Evolutionary conservation across 1,284 basidiomycete genomes (phyloP).

Genomic region (Coniferiporia weirii): DNA sequence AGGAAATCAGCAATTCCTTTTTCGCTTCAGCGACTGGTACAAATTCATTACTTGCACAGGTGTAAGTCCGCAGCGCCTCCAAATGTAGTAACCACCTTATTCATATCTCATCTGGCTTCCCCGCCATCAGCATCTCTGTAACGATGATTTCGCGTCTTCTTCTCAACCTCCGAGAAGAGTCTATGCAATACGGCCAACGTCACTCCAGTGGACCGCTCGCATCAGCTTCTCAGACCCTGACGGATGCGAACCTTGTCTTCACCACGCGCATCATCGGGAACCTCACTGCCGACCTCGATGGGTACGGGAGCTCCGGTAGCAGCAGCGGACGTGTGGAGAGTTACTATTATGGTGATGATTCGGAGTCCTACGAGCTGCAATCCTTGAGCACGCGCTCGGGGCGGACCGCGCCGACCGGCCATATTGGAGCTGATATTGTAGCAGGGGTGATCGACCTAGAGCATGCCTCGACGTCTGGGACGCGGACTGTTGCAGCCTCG

Average conservation of each 20-base stretch:
- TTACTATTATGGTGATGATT: slow-evolving; percentile 6
- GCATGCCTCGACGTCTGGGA: background rate
- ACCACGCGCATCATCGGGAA: slow-evolving; percentile 17
- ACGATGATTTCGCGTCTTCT: slow-evolving; percentile 16
- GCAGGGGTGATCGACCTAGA: background rate
- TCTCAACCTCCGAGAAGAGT: slow-evolving; percentile 16
- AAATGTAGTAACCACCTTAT: too few species aligned
- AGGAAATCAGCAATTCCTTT: slow-evolving; percentile 13
- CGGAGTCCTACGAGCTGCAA: slow-evolving; percentile 6
- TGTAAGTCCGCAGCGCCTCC: slow-evolving; percentile 5
- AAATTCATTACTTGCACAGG: slow-evolving; percentile 16
- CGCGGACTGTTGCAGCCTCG: background rate
- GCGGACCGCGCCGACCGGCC: background rate
- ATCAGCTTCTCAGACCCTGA: slow-evolving; percentile 7
- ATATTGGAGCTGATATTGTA: background rate
- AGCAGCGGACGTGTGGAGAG: background rate
- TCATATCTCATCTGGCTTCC: too few species aligned
- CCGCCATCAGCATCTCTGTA: slow-evolving; percentile 10
- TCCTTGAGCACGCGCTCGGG: slow-evolving; percentile 9
- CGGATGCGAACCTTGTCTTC: slow-evolving; percentile 17
- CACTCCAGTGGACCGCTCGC: background rate
- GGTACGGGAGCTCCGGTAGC: background rate
- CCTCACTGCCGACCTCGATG: slow-evolving; percentile 13
- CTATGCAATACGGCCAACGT: background rate
- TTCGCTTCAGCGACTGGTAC: slow-evolving; percentile 14